Evolutionary conservation across 2,329 filamentous ascomycete species (phyloP), one percentile per base, ranked within the genome.

Genomic region (Microsporum ferrugineum): DNA sequence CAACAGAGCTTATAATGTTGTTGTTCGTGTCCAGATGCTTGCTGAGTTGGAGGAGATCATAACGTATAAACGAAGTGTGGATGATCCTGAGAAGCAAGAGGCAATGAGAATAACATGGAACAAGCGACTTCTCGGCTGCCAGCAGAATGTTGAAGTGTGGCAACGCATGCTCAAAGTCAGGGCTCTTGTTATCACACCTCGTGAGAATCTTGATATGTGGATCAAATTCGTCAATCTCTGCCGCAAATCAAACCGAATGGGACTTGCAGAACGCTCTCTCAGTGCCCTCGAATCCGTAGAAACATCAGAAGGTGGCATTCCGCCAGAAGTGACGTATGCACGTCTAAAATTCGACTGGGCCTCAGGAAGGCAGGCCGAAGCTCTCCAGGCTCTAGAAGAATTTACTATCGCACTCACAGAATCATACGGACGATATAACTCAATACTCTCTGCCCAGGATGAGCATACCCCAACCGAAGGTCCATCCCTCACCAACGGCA

Each of bases 191-290:
- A 92, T 97, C 63, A 87, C 87, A 0, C 92, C 95, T 0, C 84
- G 84, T 38, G 91, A 99, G 72, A 96, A 96, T 69, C 90, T 95
- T 80, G 89, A 95, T 69, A 99, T 99, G 91, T 96, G 91, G 86
- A 97, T 99, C 79, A 99, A 99, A 72, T 99, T 96, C 72, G 89
- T 94, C 69, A 99, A 97, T 69, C 84, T 99, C 4, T 99, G 95
- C 75, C 88, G 95, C 69, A 99, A 99, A 75, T 96, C 92, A 51
- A 88, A 90, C 62, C 88, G 94, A 34, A 91, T 92, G 81, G 92
- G 94, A 7, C 82, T 99, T 57, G 94, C 94, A 0, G 94, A 99
- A 76, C 95, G 96, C 76, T 95, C 91, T 8, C 78, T 99, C 59
- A 91, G 94, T 71, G 89, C 90, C 63, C 80, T 99, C n/a, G 87